Percentiles rank a stretch among this genome's conserved stretches.
Evolutionary conservation across 169 alveolate genomes (phyloP).

Genomic region (Cryptosporidium viatorum): DNA sequence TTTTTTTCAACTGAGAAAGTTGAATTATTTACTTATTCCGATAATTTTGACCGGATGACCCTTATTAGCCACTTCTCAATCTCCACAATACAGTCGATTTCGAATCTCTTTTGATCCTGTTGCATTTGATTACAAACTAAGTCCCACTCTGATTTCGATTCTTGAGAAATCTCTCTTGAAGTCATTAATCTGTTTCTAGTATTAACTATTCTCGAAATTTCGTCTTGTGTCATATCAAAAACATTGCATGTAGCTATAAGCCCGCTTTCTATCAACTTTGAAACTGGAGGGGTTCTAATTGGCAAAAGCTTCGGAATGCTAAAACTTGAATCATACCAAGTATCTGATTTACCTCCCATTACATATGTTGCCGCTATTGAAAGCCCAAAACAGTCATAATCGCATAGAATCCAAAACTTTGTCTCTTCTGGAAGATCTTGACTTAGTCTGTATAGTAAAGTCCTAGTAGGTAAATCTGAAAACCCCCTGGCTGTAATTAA

Average conservation of each 20-base stretch:
- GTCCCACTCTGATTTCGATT: slow-evolving; percentile 26
- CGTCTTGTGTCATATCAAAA: not conserved
- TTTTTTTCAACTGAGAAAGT: not conserved
- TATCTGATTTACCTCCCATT: slow-evolving; percentile 44
- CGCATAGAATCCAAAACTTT: slow-evolving; percentile 49
- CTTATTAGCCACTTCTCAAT: slow-evolving; percentile 42
- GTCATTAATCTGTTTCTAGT: slow-evolving; percentile 7
- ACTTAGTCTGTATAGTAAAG: slow-evolving; percentile 43
- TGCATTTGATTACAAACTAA: slow-evolving; percentile 33
- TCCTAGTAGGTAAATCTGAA: slow-evolving; percentile 63
- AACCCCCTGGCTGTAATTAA: slow-evolving; percentile 67
- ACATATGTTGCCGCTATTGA: slow-evolving; percentile 56
- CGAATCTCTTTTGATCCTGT: slow-evolving; percentile 17
- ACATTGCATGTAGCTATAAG: not conserved
- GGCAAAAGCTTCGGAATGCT: slow-evolving; percentile 27
- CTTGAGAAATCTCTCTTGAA: not conserved
- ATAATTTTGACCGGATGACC: not conserved
- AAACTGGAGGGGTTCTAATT: slow-evolving; percentile 18
- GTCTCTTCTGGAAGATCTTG: slow-evolving; percentile 33
- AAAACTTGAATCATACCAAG: slow-evolving; percentile 66
- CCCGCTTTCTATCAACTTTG: slow-evolving; percentile 5
- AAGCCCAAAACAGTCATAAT: slow-evolving; percentile 55
- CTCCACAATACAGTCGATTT: slow-evolving; percentile 50
- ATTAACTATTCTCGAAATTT: slow-evolving; percentile 24
- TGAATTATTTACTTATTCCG: not conserved